Base-by-base conservation (phyloP, 1,284 basidiomycete genomes). In the Phylloboletellus chloephorus region DNA sequence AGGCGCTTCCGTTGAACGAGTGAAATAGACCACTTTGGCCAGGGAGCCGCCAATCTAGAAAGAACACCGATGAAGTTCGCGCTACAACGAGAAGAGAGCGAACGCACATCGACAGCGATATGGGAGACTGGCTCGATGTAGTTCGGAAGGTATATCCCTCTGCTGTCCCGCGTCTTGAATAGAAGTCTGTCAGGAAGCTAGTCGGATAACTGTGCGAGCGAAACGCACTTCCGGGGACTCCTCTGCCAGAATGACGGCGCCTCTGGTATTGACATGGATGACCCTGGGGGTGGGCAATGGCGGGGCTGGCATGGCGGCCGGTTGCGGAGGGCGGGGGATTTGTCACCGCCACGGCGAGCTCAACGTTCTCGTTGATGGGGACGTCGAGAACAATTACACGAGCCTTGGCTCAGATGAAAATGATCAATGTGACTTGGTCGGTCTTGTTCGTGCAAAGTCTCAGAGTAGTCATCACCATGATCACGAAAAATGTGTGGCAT, bases 1-100 rank as follows among this genome's bases (percentile, higher is more conserved):
- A 19, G 83, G 81, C 3, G 82, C 84, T 41, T 88, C 82, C 7
- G 84, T 79, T 12, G 90, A 92, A 30, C 93, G 84, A 39, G 92
- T 96, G 65, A 98, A 98, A 69, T 98, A 99, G 54, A 98, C 91
- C 43, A 99, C 90, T 66, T 99, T 99, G 47, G 95, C 95, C 10
- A 99, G 72, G 4, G 94, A 98, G 24, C 95, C 95, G 26, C 96
- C 95, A 57, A 98, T 86, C 92, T 96, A 58, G 20, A 23, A 35
- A 38, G 24, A 33, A 24, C 13, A 36, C 9, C 19, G 19, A 34
- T 46, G 30, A 52, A 30, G 7, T 32, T 19, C 17, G 28, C 7
- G 13, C 22, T 23, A 38, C 31, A 25, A 41, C 29, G 41, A 31
- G 15, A 16, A 39, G 34, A 23, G 22, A 37, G 25, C 7, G 15